Base-by-base conservation (phyloP, 306 rosid genomes). In the Prunus campanulata region DNA sequence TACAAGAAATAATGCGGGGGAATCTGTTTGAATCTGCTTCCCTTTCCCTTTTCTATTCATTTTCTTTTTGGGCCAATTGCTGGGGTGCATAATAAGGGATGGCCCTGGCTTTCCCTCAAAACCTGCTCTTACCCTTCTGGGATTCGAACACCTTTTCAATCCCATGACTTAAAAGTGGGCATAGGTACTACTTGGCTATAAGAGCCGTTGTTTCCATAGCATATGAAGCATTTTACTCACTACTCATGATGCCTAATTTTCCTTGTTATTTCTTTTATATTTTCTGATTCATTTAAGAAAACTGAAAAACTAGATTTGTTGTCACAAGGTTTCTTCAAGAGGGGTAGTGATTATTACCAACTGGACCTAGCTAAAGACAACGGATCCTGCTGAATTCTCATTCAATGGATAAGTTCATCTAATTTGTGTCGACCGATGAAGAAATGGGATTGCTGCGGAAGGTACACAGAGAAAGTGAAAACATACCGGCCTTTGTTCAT, bases 401-500 rank as follows among this genome's bases (percentile, higher is more conserved):
- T 25, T 27, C 10, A 29, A 60, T 29, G 48, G 9, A 51, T 71
- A 16, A 25, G 18, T 51, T 51, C n/a, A 42, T 71, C 30, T 39
- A 70, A 48, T 35, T 14, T 71, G 3, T 13, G 19, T 14, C 1
- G 39, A 39, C 48, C 50, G 16, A 22, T 12, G 71, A 64, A 30
- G 25, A 11, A 79, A 12, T 5, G 5, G 25, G 46, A 54, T 56
- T 39, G 6, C 19, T 47, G 6, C 39, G 48, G 5, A 25, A 44
- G 22, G 22, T 46, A 20, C 20, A 30, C 18, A 47, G 54, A 29
- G 71, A 32, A 42, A 14, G 29, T n/a, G 66, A 15, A 42, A 6
- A 86, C 88, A 25, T 90, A 92, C 97, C 91, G 96, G 97, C 67
- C 97, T 91, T 86, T 90, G 99, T 77, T 95, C 97, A 71, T 85